Conservation (phyloP, 495 filamentous ascomycete species). For the Hyphodiscus hymeniophilus region DNA sequence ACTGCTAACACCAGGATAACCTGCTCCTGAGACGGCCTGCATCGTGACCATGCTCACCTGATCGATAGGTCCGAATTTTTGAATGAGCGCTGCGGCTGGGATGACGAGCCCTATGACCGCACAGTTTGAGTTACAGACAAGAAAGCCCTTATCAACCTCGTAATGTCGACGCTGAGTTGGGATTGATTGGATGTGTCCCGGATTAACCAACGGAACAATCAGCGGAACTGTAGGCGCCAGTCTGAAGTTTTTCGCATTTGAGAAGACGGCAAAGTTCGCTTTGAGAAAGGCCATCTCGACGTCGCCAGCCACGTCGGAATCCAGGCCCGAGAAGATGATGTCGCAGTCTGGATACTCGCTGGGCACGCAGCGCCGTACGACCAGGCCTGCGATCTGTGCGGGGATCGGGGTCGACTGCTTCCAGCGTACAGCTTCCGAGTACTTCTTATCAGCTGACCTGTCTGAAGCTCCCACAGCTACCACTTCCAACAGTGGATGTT, state of each 20-base stretch:
- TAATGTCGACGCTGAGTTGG: slow-evolving; percentile 62
- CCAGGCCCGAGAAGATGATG: slow-evolving; percentile 74
- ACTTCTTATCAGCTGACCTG: slow-evolving; percentile 70
- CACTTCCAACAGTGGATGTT: slow-evolving; percentile 66
- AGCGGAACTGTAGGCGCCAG: slow-evolving; percentile 71
- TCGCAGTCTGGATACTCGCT: slow-evolving; percentile 71
- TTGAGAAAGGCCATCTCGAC: slow-evolving; percentile 70
- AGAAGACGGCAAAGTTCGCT: slow-evolving; percentile 73
- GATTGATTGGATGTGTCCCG: slow-evolving; percentile 65
- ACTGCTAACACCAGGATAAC: slow-evolving; percentile 79
- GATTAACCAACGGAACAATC: slow-evolving; percentile 78
- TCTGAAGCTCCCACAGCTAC: slow-evolving; percentile 71
- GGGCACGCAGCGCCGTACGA: slow-evolving; percentile 65
- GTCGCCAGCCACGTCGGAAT: slow-evolving; percentile 72
- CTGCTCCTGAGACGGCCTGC: slow-evolving; percentile 78
- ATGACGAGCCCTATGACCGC: slow-evolving; percentile 87
- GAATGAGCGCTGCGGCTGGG: slow-evolving; percentile 71
- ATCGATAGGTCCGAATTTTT: slow-evolving; percentile 69
- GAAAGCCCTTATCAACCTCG: slow-evolving; percentile 62
- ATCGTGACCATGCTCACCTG: slow-evolving; percentile 73
- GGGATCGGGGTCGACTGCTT: slow-evolving; percentile 71
- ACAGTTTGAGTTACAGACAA: slow-evolving; percentile 88
- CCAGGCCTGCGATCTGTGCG: slow-evolving; percentile 52
- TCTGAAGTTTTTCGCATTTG: slow-evolving; percentile 85
- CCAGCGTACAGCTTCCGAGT: slow-evolving; percentile 73